A percentile compares a stretch with the other conserved stretches of the same genome.
These are phyloP conservation scores for Tripidium arundinaceum DNA, from an alignment of 202 grass and related monocot genomes.

Conservation along the genomic window DNA sequence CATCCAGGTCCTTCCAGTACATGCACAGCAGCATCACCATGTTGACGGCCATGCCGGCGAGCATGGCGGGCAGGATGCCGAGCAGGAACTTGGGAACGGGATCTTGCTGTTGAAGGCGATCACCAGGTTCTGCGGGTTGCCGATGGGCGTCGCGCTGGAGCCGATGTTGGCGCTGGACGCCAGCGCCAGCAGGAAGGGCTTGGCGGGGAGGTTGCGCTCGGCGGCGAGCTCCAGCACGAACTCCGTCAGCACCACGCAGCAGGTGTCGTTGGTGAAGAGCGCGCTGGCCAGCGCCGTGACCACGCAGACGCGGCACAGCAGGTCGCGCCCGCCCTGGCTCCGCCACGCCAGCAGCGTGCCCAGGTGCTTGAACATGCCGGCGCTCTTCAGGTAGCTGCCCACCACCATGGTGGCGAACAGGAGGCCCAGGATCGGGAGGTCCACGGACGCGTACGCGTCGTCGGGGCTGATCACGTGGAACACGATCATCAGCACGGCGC, in stretches of 20 bases:
- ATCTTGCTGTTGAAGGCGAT: slow-evolving; percentile 90
- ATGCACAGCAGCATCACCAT: slow-evolving; percentile 66
- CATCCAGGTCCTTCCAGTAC: slow-evolving; percentile 69
- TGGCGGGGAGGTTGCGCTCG: slow-evolving; percentile 76
- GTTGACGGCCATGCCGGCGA: slow-evolving; percentile 70
- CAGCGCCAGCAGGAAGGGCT: slow-evolving; percentile 80
- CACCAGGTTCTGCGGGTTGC: slow-evolving; percentile 93
- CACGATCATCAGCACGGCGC: slow-evolving; percentile 79
- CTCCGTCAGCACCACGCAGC: slow-evolving; percentile 96
- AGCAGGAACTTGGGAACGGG: slow-evolving; percentile 67
- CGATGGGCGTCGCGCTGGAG: slow-evolving; percentile 82
- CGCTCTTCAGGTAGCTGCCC: slow-evolving; percentile 81
- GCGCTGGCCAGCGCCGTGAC: slow-evolving; percentile 71
- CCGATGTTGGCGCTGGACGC: slow-evolving; percentile 96
- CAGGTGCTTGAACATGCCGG: slow-evolving; percentile 86
- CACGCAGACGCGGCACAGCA: slow-evolving; percentile 83
- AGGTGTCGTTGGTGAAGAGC: slow-evolving; percentile 96
- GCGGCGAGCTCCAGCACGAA: slow-evolving; percentile 84
- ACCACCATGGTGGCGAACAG: slow-evolving; percentile 97
- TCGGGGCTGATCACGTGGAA: slow-evolving; percentile 75
- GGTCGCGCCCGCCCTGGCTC: slow-evolving; percentile 73
- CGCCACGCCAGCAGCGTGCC: slow-evolving; percentile 65
- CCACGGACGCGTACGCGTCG: slow-evolving; percentile 74
- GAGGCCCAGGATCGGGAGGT: slow-evolving; percentile 92
- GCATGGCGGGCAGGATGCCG: slow-evolving; percentile 72